Evolutionary conservation across 1,139 yeast genomes (phyloP), one percentile per base, ranked within the genome.

Genomic region (Suhomyces chickasaworum): DNA sequence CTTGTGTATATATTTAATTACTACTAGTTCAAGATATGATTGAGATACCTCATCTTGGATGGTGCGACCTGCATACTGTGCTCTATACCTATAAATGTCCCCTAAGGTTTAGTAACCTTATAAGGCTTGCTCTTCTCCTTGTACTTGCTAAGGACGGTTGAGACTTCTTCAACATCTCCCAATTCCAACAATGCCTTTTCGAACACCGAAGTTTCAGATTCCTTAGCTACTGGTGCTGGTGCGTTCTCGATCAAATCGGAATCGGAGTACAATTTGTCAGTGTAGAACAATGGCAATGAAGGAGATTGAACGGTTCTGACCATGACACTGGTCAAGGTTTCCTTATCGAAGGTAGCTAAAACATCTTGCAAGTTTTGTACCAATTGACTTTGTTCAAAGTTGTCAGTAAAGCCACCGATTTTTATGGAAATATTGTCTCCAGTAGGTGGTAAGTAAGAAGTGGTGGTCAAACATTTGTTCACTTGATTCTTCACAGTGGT

Each of bases 131-230:
- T 40, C 42, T 46, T 54, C 27, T 44, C 63, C 49, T 66, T 60
- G 53, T 72, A 71, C 56, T 69, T 70, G 45, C 78, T 78, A 55
- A 79, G 65, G 48, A 77, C 66, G 57, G 73, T 70, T 27, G 73
- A 62, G 47, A 76, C 80, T 44, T 84, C 87, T 51, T 86, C 90
- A 53, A 84, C 84, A 46, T 86, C 86, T 53, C 81, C 84, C 64
- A 90, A 80, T 69, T 89, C 96, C 61, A 86, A 77, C 70, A 90
- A 79, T 40, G 89, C 89, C 61, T 77, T 78, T 59, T 89, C 95
- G 66, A 86, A 87, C 23, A 78, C 73, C 44, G 87, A 72, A 46
- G 83, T 71, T 52, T 72, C 73, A 12, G 42, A 47, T 38, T 66
- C 60, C 33, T 65, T 66, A 40, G 53, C 60, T 30, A 64, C 58